These are phyloP conservation scores for Pyrus betulifolia DNA, from an alignment of 306 rosid species.

Conservation along the genomic window DNA sequence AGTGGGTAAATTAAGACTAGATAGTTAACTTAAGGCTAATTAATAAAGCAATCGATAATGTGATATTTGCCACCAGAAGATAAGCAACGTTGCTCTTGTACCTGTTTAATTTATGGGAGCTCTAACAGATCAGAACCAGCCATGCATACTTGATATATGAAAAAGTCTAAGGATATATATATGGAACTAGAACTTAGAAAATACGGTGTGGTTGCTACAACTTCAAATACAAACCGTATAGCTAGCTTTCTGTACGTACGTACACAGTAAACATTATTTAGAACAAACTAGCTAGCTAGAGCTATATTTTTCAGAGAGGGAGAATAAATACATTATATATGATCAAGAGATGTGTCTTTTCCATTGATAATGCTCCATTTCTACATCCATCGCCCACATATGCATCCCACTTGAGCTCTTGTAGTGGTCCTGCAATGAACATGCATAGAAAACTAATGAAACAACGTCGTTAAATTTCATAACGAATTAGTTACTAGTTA, in stretches of 20 bases:
- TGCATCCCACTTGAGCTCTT: neutral
- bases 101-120: too few relatives aligned
- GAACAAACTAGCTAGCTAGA: neutral
- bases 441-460: neutral
- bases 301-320: neutral
- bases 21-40: too few relatives aligned
- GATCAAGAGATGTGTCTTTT: neutral
- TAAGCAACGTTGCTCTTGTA: too few relatives aligned
- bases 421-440: neutral
- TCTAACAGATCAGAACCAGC: too few relatives aligned
- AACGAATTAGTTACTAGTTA: neutral
- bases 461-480: neutral
- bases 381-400: neutral
- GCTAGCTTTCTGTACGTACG: neutral
- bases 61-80: too few relatives aligned
- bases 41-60: too few relatives aligned
- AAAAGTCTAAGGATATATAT: neutral
- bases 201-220: neutral
- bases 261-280: neutral
- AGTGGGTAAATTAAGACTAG: too few relatives aligned
- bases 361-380: neutral
- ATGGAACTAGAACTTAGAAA: neutral
- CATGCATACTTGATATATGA: neutral
- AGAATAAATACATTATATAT: neutral
- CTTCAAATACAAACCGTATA: neutral